Base-by-base conservation (phyloP, 345 rosid species). In the Bruguiera sexangula region DNA sequence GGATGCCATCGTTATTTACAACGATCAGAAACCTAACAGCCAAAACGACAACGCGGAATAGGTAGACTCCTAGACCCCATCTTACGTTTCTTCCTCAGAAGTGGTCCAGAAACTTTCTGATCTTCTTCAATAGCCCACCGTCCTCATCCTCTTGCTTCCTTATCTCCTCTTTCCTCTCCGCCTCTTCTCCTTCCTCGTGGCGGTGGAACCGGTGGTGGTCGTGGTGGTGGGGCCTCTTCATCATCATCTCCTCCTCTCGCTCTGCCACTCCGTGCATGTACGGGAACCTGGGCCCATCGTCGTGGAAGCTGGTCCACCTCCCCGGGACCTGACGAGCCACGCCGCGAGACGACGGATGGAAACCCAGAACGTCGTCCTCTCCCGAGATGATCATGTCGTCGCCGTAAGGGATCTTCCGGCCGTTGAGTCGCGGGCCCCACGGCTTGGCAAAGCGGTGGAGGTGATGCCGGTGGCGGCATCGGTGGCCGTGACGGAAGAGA, bases 21-120 rank as follows among this genome's bases (percentile, higher is more conserved):
- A 1, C 36, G 0, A 22, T 19, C 7, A 32, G 0, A 60, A 1
- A 60, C 50, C 50, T 3, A 43, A 43, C 50, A 43, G 4, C 16
- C 5, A 43, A 43, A n/a, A 60, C 1, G 54, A 46, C 8, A 0
- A n/a, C 39, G 50, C 6, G 7, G 9, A n/a, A 22, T 46, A 60
- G 24, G 10, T 26, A 68, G 19, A 54, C 62, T 30, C 20, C 2
- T 32, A 19, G 37, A 34, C 10, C 10, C 37, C 37, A 8, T 13
- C 13, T 27, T 0, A 0, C 9, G 18, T 30, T 46, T 0, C 32
- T 18, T 15, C 19, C 73, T 85, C 72, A 87, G 70, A 85, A 80
- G 4, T 76, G 72, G 37, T 57, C 43, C 67, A 85, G 67, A 66
- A 83, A 84, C 85, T 82, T 83, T 67, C 87, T 85, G 31, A 86